Conservation (phyloP, 2,329 filamentous ascomycete species). For the Neofusicoccum parvum region DNA sequence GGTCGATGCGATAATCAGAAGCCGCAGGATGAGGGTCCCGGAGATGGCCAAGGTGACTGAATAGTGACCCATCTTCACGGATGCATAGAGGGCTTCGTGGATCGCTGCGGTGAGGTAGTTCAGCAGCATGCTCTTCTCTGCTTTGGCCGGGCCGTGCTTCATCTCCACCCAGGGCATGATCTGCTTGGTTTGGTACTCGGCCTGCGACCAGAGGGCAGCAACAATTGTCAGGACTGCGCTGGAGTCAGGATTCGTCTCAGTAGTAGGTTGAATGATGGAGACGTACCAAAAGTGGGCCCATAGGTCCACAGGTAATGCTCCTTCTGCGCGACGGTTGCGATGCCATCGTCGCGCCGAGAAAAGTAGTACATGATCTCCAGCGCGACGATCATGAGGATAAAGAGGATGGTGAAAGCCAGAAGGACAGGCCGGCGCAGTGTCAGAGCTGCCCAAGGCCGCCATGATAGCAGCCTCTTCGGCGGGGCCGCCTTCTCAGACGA, state of each 20-base stretch:
- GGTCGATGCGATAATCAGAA: slow-evolving; percentile 9
- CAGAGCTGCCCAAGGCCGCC: no score
- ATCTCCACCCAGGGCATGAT: neutral
- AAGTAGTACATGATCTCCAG: neutral
- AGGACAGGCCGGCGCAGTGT: no score
- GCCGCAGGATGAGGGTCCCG: neutral
- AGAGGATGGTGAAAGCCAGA: no score
- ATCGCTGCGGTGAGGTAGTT: slow-evolving; percentile 7
- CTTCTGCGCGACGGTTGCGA: neutral
- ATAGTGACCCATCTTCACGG: neutral
- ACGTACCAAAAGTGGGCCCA: neutral
- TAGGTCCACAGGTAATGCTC: neutral
- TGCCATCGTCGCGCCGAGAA: neutral
- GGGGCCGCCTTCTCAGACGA: neutral
- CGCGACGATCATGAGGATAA: no score
- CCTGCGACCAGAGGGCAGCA: neutral
- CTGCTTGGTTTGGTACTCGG: neutral
- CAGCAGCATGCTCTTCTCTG: neutral
- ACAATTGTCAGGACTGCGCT: neutral
- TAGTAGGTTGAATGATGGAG: neutral
- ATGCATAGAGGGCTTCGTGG: neutral
- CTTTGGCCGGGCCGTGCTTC: neutral
- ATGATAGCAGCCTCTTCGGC: no score
- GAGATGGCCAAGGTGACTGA: neutral
- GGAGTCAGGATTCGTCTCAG: no score